Conservation (phyloP, 1,284 basidiomycete species). For the Microstroma glucosiphilum region DNA sequence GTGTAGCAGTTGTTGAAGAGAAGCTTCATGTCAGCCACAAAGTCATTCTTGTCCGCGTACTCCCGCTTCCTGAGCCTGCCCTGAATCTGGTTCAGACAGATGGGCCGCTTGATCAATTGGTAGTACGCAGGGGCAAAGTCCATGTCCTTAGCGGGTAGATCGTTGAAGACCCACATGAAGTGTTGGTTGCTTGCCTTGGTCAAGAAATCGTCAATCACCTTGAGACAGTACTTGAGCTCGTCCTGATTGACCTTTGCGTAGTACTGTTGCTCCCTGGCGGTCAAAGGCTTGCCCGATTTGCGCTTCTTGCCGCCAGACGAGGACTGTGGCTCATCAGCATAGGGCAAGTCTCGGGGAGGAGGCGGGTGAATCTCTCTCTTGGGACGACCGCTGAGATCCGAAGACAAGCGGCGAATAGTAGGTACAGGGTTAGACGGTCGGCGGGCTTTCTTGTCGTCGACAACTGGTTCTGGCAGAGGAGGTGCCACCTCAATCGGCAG, state of each 20-base stretch:
- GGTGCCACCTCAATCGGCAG: constrained; percentile 18
- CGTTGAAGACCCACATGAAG: constrained; percentile 79
- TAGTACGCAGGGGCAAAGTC: constrained; percentile 79
- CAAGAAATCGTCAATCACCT: constrained; percentile 69
- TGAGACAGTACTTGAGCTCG: constrained; percentile 76
- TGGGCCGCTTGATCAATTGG: constrained; percentile 83
- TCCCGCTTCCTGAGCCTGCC: constrained; percentile 69
- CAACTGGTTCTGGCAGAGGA: constrained; percentile 4
- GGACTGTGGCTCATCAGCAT: constrained; percentile 59
- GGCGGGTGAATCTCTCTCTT: constrained; percentile 96
- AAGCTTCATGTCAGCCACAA: constrained; percentile 83
- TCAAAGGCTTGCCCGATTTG: constrained; percentile 25
- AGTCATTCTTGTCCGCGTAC: constrained; percentile 70
- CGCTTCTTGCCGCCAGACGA: constrained; percentile 16
- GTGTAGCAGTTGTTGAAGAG: constrained; percentile 88
- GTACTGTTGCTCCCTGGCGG: constrained; percentile 56
- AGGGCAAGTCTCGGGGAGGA: constrained; percentile 81
- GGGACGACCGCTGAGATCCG: constrained; percentile 65
- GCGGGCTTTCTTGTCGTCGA: constrained; percentile 53
- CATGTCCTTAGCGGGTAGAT: constrained; percentile 75
- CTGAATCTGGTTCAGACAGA: constrained; percentile 60
- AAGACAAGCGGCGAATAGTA: constrained; percentile 64
- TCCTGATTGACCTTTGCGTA: constrained; percentile 65
- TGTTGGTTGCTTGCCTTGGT: constrained; percentile 67
- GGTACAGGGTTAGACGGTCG: constrained; percentile 71